Evolutionary conservation across 2,329 filamentous ascomycete species (phyloP).

Genomic region (Venturia carpophila): DNA sequence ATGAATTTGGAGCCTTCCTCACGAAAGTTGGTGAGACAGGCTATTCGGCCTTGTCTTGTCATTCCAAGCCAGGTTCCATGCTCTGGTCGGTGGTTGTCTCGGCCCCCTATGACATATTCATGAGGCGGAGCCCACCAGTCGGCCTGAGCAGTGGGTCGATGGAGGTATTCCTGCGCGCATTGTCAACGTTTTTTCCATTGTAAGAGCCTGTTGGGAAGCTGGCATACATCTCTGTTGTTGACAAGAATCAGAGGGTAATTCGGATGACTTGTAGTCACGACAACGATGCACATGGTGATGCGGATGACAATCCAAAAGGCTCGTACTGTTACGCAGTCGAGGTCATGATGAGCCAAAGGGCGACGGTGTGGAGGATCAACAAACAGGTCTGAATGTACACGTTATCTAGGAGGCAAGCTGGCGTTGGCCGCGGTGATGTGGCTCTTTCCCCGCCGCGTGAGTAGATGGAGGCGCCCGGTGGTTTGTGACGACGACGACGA

Average conservation of each 20-base stretch:
- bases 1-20: conserved; percentile 41
- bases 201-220: not conserved
- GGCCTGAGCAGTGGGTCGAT: conserved; percentile 51
- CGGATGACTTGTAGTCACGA: conserved; percentile 42
- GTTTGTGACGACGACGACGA: not conserved
- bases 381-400: too few species aligned
- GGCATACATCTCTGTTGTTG: conserved; percentile 41
- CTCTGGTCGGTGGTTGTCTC: conserved; percentile 51
- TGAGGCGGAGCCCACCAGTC: conserved; percentile 53
- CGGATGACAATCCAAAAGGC: not conserved
- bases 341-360: not conserved
- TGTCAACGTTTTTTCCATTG: not conserved
- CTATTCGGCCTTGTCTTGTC: conserved; percentile 52
- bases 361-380: not conserved
- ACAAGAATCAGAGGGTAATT: conserved; percentile 44
- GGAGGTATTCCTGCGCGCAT: conserved; percentile 48
- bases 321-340: not conserved
- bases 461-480: not conserved
- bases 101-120: conserved; percentile 50
- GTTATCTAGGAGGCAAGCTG: not conserved
- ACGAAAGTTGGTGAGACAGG: conserved; percentile 57
- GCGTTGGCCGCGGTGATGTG: not conserved
- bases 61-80: conserved; percentile 60
- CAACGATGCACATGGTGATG: conserved; percentile 40
- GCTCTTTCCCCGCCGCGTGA: not conserved